A percentile compares a stretch with the other conserved stretches of the same genome.
phyloP scores from a whole-genome alignment of 306 rosid genomes.

The Pachyrhizus erosus region DNA sequence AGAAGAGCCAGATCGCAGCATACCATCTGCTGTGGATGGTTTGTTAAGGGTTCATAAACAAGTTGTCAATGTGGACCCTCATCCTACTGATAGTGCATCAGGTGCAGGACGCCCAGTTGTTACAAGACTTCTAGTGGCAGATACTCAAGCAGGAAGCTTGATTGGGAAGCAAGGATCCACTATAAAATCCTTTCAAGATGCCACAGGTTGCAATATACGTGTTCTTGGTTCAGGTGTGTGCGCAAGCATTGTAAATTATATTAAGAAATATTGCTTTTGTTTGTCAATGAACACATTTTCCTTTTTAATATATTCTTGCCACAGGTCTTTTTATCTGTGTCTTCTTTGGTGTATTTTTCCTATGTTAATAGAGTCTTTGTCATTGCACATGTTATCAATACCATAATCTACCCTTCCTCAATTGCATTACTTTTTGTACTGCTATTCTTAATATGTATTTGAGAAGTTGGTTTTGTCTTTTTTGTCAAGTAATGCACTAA shows the following conservation, averaged over 20 bases:
- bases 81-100: conserved; percentile 51
- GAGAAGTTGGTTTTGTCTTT: background rate
- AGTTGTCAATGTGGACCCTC: conserved; percentile 51
- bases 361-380: background rate
- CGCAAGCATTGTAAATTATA: conserved; percentile 3
- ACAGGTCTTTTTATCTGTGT: background rate
- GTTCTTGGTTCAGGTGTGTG: conserved; percentile 63
- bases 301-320: background rate
- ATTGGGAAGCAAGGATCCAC: conserved; percentile 68
- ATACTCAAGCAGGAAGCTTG: conserved; percentile 69
- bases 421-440: background rate
- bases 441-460: conserved; percentile 24
- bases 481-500: background rate
- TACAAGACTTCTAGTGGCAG: conserved; percentile 66
- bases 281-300: background rate
- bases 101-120: conserved; percentile 45
- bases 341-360: background rate
- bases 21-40: conserved; percentile 69
- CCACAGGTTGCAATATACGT: conserved; percentile 59
- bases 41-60: conserved; percentile 68
- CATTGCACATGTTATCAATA: background rate
- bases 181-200: conserved; percentile 61
- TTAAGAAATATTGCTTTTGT: background rate
- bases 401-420: background rate
- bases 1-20: conserved; percentile 60